phyloP scores from a whole-genome alignment of 805 yeast species.

The Yamadazyma nakazawae region DNA sequence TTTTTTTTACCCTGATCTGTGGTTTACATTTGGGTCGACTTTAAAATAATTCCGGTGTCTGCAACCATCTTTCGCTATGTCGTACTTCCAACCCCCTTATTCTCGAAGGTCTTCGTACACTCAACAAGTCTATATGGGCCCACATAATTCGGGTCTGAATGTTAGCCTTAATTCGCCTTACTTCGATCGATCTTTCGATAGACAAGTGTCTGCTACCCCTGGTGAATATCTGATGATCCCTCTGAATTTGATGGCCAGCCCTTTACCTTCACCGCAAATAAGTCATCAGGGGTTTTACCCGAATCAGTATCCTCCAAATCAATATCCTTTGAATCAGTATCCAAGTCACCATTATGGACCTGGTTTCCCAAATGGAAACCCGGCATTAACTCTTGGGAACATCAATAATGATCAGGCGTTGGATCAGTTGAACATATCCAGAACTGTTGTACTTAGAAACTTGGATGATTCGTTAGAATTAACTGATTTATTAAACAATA shows the following conservation, averaged over 20 bases:
- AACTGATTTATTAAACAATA: constrained; percentile 38
- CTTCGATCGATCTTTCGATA: neutral
- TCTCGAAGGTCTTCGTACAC: constrained; percentile 6
- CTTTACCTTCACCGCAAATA: constrained; percentile 38
- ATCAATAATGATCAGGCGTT: constrained; percentile 17
- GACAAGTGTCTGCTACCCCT: constrained; percentile 6
- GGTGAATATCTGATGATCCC: constrained; percentile 11
- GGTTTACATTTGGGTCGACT: too few species aligned
- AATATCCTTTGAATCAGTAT: neutral
- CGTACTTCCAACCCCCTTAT: constrained; percentile 6
- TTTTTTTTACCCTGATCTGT: neutral
- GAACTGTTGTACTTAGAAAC: constrained; percentile 35
- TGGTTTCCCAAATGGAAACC: neutral
- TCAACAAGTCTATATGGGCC: neutral
- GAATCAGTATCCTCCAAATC: neutral
- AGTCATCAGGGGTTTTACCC: neutral
- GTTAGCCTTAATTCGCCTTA: constrained; percentile 1
- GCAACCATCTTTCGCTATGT: neutral
- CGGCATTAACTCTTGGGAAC: constrained; percentile 3
- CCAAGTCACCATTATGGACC: neutral
- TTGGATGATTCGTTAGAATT: constrained; percentile 23
- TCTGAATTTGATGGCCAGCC: constrained; percentile 10
- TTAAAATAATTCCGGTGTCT: neutral
- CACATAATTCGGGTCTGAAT: constrained; percentile 3
- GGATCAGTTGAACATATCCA: constrained; percentile 34